These are phyloP conservation scores for Fusarium caatingaense DNA, from an alignment of 2,329 filamentous ascomycete species.

Conservation along the genomic window DNA sequence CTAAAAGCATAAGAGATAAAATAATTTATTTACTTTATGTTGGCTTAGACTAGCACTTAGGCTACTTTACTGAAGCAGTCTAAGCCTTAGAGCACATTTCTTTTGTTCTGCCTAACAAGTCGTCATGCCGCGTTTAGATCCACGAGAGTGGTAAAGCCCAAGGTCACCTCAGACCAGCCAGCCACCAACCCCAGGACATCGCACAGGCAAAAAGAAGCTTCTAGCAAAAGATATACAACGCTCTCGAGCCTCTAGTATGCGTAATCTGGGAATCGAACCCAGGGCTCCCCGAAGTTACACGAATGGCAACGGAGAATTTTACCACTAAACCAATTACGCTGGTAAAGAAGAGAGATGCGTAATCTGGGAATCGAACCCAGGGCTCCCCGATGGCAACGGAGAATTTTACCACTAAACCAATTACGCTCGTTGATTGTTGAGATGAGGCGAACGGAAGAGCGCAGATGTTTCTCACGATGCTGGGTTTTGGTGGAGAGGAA, in stretches of 20 bases:
- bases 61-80: too few species aligned
- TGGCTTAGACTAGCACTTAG: too few species aligned
- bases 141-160: neutral
- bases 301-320: constrained; percentile 12
- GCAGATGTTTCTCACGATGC: neutral
- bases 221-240: neutral
- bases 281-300: constrained; percentile 2
- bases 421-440: neutral
- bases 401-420: constrained; percentile 33
- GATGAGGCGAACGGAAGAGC: neutral
- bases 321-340: constrained; percentile 22
- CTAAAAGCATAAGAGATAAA: too few species aligned
- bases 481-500: constrained; percentile 4
- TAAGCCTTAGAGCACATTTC: too few species aligned
- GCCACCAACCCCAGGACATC: neutral
- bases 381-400: constrained; percentile 34
- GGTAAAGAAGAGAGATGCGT: constrained; percentile 1
- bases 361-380: constrained; percentile 34
- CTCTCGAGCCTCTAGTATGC: neutral
- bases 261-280: constrained; percentile 13
- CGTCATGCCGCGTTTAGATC: too few species aligned
- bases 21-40: too few species aligned
- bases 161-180: neutral
- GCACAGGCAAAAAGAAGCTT: neutral
- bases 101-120: too few species aligned